A percentile compares a stretch with the other conserved stretches of the same genome.
These are phyloP conservation scores for Pichia phayaonensis DNA, from an alignment of 805 yeast genomes.

Conservation along the genomic window DNA sequence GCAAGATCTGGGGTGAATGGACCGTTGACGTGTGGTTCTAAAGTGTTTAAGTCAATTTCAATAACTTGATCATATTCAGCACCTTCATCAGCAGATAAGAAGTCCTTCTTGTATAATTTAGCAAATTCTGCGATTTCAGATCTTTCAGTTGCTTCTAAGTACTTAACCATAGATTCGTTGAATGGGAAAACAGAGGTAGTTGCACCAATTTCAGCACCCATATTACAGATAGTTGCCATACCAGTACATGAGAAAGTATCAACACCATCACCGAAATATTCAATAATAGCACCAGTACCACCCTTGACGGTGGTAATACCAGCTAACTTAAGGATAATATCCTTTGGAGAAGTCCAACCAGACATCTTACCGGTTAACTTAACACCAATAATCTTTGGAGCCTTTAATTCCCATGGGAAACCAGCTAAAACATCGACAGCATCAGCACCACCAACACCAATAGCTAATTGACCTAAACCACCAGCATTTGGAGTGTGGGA, in stretches of 20 bases:
- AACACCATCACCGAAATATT: constrained; percentile 95
- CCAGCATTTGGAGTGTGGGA: constrained; percentile 99
- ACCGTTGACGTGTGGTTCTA: constrained; percentile 95
- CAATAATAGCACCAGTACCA: constrained; percentile 95
- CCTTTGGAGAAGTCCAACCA: constrained; percentile 98
- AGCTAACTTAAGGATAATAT: constrained; percentile 86
- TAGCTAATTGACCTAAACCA: constrained; percentile 96
- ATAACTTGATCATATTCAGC: constrained; percentile 88
- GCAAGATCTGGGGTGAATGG: constrained; percentile 98
- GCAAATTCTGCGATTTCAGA: constrained; percentile 78
- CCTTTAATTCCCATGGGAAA: constrained; percentile 98
- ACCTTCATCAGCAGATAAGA: constrained; percentile 75
- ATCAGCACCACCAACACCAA: constrained; percentile 99
- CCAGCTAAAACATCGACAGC: constrained; percentile 98
- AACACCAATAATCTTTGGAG: constrained; percentile 92
- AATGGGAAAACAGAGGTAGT: constrained; percentile 97
- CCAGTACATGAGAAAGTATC: constrained; percentile 88
- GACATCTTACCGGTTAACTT: constrained; percentile 80
- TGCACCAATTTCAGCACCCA: constrained; percentile 99
- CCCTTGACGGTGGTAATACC: constrained; percentile 94
- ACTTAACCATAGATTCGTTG: constrained; percentile 43
- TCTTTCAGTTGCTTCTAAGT: constrained; percentile 79
- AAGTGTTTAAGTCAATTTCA: constrained; percentile 76
- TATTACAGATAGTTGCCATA: constrained; percentile 98
- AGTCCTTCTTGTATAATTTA: constrained; percentile 34